Evolutionary conservation across 1,284 basidiomycete species (phyloP), one percentile per base, ranked within the genome.

Genomic region (Binderoboletus segoi): DNA sequence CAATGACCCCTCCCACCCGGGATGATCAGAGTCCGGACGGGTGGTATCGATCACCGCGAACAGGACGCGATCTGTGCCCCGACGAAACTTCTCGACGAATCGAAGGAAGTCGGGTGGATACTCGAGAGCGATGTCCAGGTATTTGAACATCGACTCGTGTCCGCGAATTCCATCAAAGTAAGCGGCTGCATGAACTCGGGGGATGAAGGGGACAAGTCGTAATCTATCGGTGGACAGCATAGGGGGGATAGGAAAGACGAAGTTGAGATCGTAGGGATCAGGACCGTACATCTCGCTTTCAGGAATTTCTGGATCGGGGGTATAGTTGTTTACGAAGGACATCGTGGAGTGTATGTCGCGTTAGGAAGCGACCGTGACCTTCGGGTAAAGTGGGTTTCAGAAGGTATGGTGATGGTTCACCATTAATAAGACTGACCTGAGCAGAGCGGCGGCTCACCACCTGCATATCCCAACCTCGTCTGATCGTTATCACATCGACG

Each of bases 1-100:
- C 4, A 67, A 30, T 15, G 65, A 57, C 18, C 68, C 67, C 15
- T 56, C 49, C 65, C 65, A 69, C 16, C 59, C 54, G 1, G 59
- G 61, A 30, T 68, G 55, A 28, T 57, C 26, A n/a, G 57, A 0
- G 12, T 66, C 59, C 20, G 43, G 58, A 51, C 45, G 58, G 5
- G 77, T 75, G 59, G 78, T 81, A 66, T 83, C 82, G 63, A 81
- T 74, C 37, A 80, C 70, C 20, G 79, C 78, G 65, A 83, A 82
- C 10, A 83, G 62, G 33, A 76, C 24, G 3, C 8, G 8, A 6
- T 15, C 21, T 33, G 26, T 8, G 8, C 60, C 23, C 3, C 53
- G 64, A 28, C 59, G 59, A 28, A 16, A 13, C 18, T 2, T 23
- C 38, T 71, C 67, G 26, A 53, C 20, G 38, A 38, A 48, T 40